Evolutionary conservation across 768 basidiomycete species (phyloP).

Genomic region (Tricholoma sp.): DNA sequence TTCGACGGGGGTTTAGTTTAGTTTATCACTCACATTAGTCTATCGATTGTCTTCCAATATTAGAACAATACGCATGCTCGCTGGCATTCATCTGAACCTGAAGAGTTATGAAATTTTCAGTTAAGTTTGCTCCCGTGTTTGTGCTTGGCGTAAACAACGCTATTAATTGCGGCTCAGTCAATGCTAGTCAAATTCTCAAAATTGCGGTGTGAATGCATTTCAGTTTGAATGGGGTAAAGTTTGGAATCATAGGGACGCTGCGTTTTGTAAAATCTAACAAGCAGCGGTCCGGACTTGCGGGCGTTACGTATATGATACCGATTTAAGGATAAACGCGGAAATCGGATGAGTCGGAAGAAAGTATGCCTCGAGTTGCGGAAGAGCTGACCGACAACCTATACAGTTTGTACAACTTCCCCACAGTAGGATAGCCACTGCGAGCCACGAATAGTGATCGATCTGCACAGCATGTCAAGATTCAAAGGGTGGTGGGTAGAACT

Average conservation of each 20-base stretch:
- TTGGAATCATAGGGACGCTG: constrained; percentile 1
- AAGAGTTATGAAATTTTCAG: not conserved
- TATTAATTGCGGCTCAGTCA: not conserved
- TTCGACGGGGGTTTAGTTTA: constrained; percentile 7
- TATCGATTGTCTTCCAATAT: not conserved
- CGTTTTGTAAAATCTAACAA: constrained; percentile 2
- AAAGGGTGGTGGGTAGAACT: not conserved
- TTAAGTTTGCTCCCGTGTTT: not conserved
- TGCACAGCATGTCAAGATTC: not conserved
- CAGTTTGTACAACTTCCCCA: not conserved
- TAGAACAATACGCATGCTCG: not conserved
- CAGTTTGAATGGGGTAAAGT: constrained; percentile 3
- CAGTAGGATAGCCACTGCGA: not conserved
- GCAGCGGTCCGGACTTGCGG: constrained; percentile 3
- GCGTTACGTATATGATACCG: not conserved
- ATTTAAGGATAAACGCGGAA: constrained; percentile 10
- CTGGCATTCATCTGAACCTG: not conserved
- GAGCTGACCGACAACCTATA: not conserved
- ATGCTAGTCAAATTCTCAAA: not conserved
- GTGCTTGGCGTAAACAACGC: not conserved
- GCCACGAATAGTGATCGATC: not conserved
- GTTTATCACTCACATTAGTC: not conserved
- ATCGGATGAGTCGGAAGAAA: constrained; percentile 2
- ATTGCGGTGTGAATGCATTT: not conserved
- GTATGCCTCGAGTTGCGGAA: constrained; percentile 1